Conservation (phyloP, 208 protist species). For the Wallacemonas sp. region DNA sequence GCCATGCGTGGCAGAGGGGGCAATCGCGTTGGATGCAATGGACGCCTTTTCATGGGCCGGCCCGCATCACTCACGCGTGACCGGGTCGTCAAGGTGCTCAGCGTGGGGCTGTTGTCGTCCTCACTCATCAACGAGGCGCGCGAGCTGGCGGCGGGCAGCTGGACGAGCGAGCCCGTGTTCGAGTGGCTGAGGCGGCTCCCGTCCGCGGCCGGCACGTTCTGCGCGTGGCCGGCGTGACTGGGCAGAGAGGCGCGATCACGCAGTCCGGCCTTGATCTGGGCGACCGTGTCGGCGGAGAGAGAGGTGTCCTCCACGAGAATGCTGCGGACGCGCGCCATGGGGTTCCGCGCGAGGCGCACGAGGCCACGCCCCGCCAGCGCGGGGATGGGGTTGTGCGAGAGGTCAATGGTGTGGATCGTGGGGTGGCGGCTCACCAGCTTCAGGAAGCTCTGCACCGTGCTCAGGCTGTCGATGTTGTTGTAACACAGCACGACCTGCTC, state of each 20-base stretch:
- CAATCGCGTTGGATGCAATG: slow-evolving; percentile 6
- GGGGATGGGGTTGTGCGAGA: slow-evolving; percentile 82
- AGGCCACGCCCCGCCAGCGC: slow-evolving; percentile 70
- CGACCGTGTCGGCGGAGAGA: slow-evolving; percentile 53
- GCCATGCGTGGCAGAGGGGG: slow-evolving; percentile 12
- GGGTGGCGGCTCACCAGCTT: slow-evolving; percentile 55
- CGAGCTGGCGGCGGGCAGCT: not conserved
- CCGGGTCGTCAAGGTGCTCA: not conserved
- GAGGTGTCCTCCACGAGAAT: slow-evolving; percentile 66
- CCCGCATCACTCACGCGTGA: not conserved
- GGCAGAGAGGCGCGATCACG: slow-evolving; percentile 7
- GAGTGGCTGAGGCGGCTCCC: not conserved
- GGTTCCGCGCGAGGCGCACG: slow-evolving; percentile 66
- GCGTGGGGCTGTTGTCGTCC: not conserved
- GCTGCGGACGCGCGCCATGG: slow-evolving; percentile 49
- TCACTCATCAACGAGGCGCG: slow-evolving; percentile 1
- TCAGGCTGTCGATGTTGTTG: slow-evolving; percentile 80
- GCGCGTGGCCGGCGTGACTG: not conserved
- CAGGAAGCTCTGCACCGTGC: slow-evolving; percentile 64
- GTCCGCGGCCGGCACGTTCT: not conserved
- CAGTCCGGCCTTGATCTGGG: slow-evolving; percentile 61
- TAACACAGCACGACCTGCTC: slow-evolving; percentile 65
- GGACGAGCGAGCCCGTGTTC: not conserved
- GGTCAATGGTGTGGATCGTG: slow-evolving; percentile 53
- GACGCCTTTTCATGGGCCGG: not conserved